Evolutionary conservation across 2,329 filamentous ascomycete genomes (phyloP).

Genomic region (Aspergillus persii): DNA sequence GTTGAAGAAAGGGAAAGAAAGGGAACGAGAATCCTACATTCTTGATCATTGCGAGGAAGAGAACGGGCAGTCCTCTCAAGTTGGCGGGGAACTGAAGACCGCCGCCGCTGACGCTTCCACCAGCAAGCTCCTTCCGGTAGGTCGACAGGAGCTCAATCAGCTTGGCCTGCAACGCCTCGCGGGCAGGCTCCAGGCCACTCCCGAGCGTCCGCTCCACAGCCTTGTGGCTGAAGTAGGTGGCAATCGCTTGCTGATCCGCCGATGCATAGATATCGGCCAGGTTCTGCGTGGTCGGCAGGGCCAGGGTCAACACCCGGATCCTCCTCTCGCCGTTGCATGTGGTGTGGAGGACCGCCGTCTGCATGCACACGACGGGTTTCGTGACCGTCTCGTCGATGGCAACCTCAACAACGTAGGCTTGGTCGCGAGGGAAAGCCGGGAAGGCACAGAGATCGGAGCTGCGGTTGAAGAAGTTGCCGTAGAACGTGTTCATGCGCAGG

Average conservation of each 20-base stretch:
- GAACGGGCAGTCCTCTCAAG: conserved; percentile 77
- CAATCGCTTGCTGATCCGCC: conserved; percentile 89
- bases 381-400: conserved; percentile 93
- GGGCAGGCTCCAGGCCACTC: conserved; percentile 82
- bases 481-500: conserved; percentile 94
- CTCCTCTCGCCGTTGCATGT: conserved; percentile 96
- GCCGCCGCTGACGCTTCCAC: conserved; percentile 88
- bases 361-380: conserved; percentile 88
- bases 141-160: conserved; percentile 88
- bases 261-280: conserved; percentile 90
- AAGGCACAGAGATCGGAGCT: conserved; percentile 97
- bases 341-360: conserved; percentile 92
- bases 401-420: conserved; percentile 96
- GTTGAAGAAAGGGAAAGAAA: conserved; percentile 9
- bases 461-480: conserved; percentile 99
- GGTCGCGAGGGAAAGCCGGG: conserved; percentile 94
- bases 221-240: conserved; percentile 95
- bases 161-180: conserved; percentile 88
- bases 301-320: conserved; percentile 90
- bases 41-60: conserved; percentile 95
- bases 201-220: conserved; percentile 87
- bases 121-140: conserved; percentile 94
- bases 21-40: conserved; percentile 59
- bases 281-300: conserved; percentile 87
- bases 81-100: conserved; percentile 94